Evolutionary conservation across 768 basidiomycete species (phyloP), one percentile per base, ranked within the genome.

Genomic region (Suillus weaverae): DNA sequence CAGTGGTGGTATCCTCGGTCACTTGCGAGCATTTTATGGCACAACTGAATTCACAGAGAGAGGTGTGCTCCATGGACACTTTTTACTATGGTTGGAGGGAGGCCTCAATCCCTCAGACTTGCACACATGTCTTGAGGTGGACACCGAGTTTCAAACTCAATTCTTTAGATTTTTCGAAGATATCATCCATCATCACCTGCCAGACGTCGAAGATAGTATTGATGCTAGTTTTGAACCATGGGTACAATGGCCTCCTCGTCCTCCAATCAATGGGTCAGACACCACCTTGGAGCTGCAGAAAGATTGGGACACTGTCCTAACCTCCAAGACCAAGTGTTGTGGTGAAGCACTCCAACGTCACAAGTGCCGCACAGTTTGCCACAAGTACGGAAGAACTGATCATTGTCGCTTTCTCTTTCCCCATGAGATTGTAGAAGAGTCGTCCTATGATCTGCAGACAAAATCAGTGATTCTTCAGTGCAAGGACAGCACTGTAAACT

Each of bases 391-490:
- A n/a, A n/a, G n/a, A 70, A 76, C 66, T 56, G 48, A 39, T 3
- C 10, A 33, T 0, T 80, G 79, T 50, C 9, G 74, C 0, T 80
- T 80, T 69, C 50, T 63, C 3, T 79, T 77, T 67, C 75, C 77
- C 0, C 79, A 79, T 70, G 72, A 78, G n/a, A 62, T 74, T 0
- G 59, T 77, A 22, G 62, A 70, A 1, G 55, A 60, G 0, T 77
- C 73, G 0, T 66, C 66, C 39, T 79, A 73, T 69, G 73, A 79
- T 70, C 14, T 61, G 7, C 66, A 72, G 0, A 73, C 70, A 0
- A 77, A 80, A 33, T 75, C 79, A 9, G 62, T 80, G 2, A 53
- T n/a, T n/a, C n/a, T n/a, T n/a, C n/a, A n/a, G n/a, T n/a, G n/a
- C n/a, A n/a, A n/a, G n/a, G n/a, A n/a, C n/a, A n/a, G n/a, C n/a